These are phyloP conservation scores for Phaseolus coccineus DNA, from an alignment of 331 rosid genomes.

Conservation along the genomic window DNA sequence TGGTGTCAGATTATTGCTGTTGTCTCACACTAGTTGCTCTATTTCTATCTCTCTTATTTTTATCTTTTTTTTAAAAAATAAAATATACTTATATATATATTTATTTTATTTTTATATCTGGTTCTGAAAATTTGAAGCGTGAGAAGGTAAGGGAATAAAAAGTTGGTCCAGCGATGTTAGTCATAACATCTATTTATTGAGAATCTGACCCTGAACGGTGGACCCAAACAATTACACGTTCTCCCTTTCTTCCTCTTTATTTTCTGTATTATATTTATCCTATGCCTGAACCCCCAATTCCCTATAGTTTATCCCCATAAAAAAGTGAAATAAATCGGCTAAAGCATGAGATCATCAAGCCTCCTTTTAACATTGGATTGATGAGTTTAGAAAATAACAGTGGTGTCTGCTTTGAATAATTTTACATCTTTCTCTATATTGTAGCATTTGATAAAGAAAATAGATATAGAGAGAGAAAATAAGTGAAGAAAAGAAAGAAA, in stretches of 20 bases:
- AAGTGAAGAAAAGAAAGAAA: no score
- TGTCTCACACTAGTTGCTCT: background rate
- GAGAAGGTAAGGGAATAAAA: constrained; percentile 17
- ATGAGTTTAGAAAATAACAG: background rate
- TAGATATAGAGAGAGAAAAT: no score
- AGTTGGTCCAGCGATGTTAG: constrained; percentile 26
- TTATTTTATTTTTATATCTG: background rate
- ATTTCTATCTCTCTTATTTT: constrained; percentile 15
- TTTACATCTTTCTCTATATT: background rate
- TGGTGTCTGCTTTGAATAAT: background rate
- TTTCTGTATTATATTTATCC: background rate
- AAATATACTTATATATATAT: background rate
- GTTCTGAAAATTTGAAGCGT: constrained; percentile 8
- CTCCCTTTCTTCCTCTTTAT: background rate
- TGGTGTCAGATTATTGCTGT: constrained; percentile 48
- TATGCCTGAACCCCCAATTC: no score
- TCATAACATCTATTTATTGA: constrained; percentile 16
- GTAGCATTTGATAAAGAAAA: background rate
- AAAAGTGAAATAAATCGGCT: constrained; percentile 15
- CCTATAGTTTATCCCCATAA: background rate
- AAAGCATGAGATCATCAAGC: background rate
- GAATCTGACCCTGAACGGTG: constrained; percentile 35
- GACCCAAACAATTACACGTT: constrained; percentile 31
- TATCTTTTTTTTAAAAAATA: background rate
- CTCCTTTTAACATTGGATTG: background rate